Conservation (phyloP, 495 filamentous ascomycete species). For the Collariella sp. region DNA sequence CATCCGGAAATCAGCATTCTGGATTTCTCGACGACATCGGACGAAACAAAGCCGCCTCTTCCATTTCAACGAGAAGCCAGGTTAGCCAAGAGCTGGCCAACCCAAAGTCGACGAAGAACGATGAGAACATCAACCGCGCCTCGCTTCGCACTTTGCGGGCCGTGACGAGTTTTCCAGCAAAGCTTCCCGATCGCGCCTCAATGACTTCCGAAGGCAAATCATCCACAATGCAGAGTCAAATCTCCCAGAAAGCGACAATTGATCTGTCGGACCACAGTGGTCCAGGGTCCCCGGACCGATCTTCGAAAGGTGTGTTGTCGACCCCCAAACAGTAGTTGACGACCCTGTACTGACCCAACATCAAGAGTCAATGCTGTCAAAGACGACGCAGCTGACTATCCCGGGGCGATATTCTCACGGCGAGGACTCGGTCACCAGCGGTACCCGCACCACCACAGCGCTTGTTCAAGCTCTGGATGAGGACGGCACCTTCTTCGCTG, state of each 20-base stretch:
- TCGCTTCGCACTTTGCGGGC: background rate
- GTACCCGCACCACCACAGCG: background rate
- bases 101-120: background rate
- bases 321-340: too few relatives aligned
- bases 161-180: background rate
- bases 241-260: background rate
- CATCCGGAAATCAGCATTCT: conserved; percentile 15
- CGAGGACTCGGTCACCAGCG: background rate
- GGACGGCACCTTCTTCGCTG: background rate
- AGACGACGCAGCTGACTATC: conserved; percentile 31
- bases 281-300: conserved; percentile 2
- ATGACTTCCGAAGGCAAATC: background rate
- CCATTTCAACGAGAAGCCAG: conserved; percentile 14
- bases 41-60: conserved; percentile 13
- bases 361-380: conserved; percentile 37
- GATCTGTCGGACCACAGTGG: background rate
- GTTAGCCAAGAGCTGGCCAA: conserved; percentile 15
- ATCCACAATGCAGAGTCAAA: background rate
- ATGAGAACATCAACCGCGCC: background rate
- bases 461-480: background rate
- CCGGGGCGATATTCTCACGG: conserved; percentile 11
- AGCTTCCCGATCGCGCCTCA: background rate
- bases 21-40: conserved; percentile 27
- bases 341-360: background rate
- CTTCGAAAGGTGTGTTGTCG: conserved; percentile 12